These are phyloP conservation scores for Triticum timopheevii DNA, from an alignment of 176 grass and related monocot genomes.

Conservation along the genomic window DNA sequence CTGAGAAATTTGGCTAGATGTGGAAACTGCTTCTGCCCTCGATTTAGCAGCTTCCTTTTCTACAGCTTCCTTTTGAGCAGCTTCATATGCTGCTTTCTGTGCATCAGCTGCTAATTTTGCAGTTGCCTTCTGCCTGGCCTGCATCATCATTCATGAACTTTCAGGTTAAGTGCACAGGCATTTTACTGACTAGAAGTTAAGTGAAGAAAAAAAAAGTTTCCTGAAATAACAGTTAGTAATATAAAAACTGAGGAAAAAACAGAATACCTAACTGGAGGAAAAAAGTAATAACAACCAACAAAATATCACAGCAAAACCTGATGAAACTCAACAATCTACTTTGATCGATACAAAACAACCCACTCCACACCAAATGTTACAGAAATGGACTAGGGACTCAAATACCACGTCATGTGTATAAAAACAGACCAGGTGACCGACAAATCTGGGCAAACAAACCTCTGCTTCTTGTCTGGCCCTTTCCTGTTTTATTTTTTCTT, in stretches of 20 bases:
- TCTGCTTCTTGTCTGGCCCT: slow-evolving; percentile 76
- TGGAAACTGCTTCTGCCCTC: slow-evolving; percentile 37
- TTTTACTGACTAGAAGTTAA: slow-evolving; percentile 13
- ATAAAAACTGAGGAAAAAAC: background rate
- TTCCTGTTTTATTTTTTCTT: slow-evolving; percentile 81
- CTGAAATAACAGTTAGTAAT: background rate
- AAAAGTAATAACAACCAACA: slow-evolving; percentile 8
- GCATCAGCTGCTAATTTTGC: slow-evolving; percentile 78
- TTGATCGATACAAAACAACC: background rate
- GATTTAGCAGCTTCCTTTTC: slow-evolving; percentile 68
- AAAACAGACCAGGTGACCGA: background rate
- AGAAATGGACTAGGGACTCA: background rate
- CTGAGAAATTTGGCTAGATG: slow-evolving; percentile 37
- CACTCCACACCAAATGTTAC: background rate
- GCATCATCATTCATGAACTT: slow-evolving; percentile 25
- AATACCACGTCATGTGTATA: background rate
- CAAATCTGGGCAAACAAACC: slow-evolving; percentile 46
- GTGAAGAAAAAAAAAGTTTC: background rate
- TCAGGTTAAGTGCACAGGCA: slow-evolving; percentile 7
- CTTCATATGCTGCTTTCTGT: slow-evolving; percentile 56
- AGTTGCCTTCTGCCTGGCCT: slow-evolving; percentile 69
- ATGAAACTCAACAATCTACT: slow-evolving; percentile 22
- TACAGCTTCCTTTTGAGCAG: slow-evolving; percentile 66
- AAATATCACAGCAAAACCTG: background rate
- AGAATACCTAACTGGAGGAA: background rate